A percentile compares a stretch with the other conserved stretches of the same genome.
phyloP scores from a whole-genome alignment of 129 eudicot genomes.

The Ambrosia artemisiifolia region DNA sequence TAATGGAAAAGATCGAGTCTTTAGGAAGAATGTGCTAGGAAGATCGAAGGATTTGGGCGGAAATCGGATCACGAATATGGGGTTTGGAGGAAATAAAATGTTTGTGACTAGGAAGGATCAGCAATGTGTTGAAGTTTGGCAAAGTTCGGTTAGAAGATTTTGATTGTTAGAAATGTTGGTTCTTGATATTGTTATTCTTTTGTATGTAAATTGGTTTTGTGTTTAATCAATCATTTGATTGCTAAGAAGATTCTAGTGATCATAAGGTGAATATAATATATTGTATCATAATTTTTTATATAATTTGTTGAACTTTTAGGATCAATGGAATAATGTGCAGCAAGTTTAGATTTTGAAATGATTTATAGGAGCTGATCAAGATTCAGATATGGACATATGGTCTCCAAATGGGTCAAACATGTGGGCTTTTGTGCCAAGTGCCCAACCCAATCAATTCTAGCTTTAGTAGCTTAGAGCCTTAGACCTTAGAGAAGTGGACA shows the following conservation, averaged over 20 bases:
- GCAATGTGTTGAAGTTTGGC: conserved; percentile 90
- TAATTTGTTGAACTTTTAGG: neutral
- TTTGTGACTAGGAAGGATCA: conserved; percentile 80
- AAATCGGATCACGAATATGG: conserved; percentile 48
- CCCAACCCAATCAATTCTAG: too few species aligned
- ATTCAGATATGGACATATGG: too few species aligned
- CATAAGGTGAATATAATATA: neutral
- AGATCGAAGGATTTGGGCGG: conserved; percentile 67
- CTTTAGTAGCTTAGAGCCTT: too few species aligned
- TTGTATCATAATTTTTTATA: neutral
- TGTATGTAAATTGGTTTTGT: conserved; percentile 8
- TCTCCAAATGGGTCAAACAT: too few species aligned
- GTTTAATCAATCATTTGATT: conserved; percentile 9
- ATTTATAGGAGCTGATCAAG: neutral
- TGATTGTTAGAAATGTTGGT: conserved; percentile 4
- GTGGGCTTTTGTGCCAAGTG: too few species aligned
- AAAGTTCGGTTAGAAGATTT: conserved; percentile 56
- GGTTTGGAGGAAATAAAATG: conserved; percentile 91
- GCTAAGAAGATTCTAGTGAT: conserved; percentile 12
- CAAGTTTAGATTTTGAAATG: neutral
- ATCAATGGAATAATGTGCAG: neutral
- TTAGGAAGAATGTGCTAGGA: conserved; percentile 68
- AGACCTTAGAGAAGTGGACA: too few species aligned
- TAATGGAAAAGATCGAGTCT: conserved; percentile 45
- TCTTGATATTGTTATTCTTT: conserved; percentile 14